These are phyloP conservation scores for Davidsoniella neocaledoniae DNA, from an alignment of 2,329 filamentous ascomycete species.

Conservation along the genomic window DNA sequence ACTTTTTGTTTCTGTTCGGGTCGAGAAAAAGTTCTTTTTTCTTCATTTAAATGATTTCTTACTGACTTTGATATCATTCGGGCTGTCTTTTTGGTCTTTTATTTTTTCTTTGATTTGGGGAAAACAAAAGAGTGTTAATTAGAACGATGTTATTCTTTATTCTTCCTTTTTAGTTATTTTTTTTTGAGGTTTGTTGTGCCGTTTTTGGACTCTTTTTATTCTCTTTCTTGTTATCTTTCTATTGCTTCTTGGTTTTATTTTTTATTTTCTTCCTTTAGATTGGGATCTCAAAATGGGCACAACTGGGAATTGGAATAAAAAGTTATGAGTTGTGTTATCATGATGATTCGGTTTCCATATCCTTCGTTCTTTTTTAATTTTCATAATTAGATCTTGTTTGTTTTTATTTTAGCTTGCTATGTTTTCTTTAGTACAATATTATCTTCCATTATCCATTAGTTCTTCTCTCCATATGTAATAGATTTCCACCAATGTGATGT, in stretches of 20 bases:
- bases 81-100: background rate
- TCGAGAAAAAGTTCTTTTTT: background rate
- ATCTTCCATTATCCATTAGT: background rate
- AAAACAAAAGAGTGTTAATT: too few relatives aligned
- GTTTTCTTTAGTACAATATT: background rate
- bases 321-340: background rate
- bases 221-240: background rate
- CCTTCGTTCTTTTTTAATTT: background rate
- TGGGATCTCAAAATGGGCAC: background rate
- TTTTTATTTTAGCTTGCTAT: background rate
- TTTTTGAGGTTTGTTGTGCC: background rate
- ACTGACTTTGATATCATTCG: background rate
- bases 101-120: background rate
- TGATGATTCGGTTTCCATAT: too few relatives aligned
- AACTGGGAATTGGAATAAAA: background rate
- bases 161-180: background rate
- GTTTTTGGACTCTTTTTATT: background rate
- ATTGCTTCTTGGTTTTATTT: background rate
- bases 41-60: background rate
- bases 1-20: background rate
- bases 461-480: too few relatives aligned
- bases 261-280: background rate
- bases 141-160: background rate
- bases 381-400: background rate
- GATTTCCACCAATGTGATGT: too few relatives aligned